Conservation (phyloP, 768 basidiomycete species). For the Agaricus sinodeliciosus region DNA sequence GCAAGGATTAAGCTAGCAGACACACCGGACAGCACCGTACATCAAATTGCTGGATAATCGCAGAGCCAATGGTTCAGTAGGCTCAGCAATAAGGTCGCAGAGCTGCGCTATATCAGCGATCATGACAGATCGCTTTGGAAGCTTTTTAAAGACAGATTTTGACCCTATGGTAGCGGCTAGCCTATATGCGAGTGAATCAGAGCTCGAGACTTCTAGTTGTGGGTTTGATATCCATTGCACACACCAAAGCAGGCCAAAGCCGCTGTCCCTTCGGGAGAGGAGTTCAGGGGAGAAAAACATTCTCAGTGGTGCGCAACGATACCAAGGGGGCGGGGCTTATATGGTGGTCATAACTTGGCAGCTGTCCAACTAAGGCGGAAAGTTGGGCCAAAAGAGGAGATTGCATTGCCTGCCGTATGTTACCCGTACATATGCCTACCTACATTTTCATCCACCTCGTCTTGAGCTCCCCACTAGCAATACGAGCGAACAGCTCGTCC, state of each 20-base stretch:
- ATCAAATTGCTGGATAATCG: slow-evolving; percentile 84
- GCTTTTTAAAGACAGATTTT: slow-evolving; percentile 77
- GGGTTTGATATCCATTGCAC: not conserved
- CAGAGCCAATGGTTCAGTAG: slow-evolving; percentile 81
- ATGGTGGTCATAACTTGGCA: not conserved
- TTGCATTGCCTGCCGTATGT: not conserved
- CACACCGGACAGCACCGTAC: slow-evolving; percentile 82
- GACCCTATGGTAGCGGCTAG: slow-evolving; percentile 88
- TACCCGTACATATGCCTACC: not conserved
- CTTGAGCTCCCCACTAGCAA: slow-evolving; percentile 32
- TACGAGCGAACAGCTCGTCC: slow-evolving; percentile 61
- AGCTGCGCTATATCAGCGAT: slow-evolving; percentile 77
- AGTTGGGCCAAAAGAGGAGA: not conserved
- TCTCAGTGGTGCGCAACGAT: not conserved
- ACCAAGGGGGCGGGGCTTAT: not conserved
- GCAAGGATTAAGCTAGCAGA: not conserved
- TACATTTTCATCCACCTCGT: not conserved
- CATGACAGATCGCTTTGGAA: slow-evolving; percentile 78
- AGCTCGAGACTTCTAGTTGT: not conserved
- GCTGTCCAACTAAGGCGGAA: not conserved
- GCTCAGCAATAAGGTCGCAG: slow-evolving; percentile 75
- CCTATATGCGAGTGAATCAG: slow-evolving; percentile 37
- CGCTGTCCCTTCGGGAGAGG: slow-evolving; percentile 74
- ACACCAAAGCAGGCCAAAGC: slow-evolving; percentile 85
- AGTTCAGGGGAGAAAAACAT: slow-evolving; percentile 91